Evolutionary conservation across 2,329 filamentous ascomycete species (phyloP), one percentile per base, ranked within the genome.

Genomic region (Zymoseptoria tritici): DNA sequence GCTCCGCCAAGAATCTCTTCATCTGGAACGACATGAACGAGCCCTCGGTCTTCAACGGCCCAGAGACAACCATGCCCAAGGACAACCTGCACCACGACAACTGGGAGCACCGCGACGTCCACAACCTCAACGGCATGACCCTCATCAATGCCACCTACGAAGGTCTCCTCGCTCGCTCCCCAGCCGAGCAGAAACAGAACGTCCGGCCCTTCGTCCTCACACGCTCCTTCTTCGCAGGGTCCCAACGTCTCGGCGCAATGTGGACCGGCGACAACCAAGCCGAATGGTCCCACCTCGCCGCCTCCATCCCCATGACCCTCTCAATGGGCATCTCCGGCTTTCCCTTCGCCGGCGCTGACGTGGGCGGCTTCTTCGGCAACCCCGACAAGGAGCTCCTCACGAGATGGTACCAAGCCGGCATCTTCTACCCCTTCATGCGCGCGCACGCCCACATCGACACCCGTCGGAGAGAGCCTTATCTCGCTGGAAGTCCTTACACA

Each of bases 21-120:
- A 85, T 99, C 69, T 99, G 94, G 94, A 99, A 99, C 74, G 94
- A 99, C 74, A 99, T 99, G 94, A 97, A 97, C 72, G 94, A 99
- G 78, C 94, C 94, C 0, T 97, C 94, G 0, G 94, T 99, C 1
- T 99, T 99, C 80, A 97, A 97, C 73, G 94, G 94, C 0, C 94
- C 94, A 0, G 94, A 99, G 75, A 96, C 91, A 2, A 97, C 93
- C 4, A 97, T 97, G 92, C 94, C 94, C 62, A 97, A 97, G 77
- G 94, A 99, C 79, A 99, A 99, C 73, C 76, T 99, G 29, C 94
- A 99, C 73, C 79, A 89, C 70, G 92, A 85, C 56, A 85, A 88
- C 71, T 99, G 94, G 94, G 94, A 99, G 75, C 94, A 99, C 73
- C 89, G 94, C 64, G 94, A 99, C 72, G 79, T 99, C 4, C 94